phyloP scores from a whole-genome alignment of 2,329 filamentous ascomycete genomes.

The Colletotrichum lini region DNA sequence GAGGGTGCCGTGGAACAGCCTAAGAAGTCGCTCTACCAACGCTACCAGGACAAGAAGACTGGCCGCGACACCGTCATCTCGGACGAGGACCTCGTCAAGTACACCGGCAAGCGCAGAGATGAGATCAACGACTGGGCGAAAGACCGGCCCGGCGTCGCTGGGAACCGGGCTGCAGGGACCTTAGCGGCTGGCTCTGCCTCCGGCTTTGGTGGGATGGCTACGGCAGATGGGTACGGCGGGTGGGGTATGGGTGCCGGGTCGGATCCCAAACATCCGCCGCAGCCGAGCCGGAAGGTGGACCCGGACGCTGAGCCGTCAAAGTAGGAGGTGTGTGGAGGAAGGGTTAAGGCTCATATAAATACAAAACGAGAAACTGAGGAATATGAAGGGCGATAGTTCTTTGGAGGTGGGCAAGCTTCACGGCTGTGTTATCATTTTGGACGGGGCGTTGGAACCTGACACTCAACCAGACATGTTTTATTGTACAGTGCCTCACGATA shows the following conservation, averaged over 20 bases:
- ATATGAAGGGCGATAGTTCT: neutral
- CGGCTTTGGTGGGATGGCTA: constrained; percentile 50
- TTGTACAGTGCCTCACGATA: neutral
- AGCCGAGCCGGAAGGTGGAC: constrained; percentile 25
- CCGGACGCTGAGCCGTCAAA: constrained; percentile 12
- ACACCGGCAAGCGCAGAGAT: constrained; percentile 55
- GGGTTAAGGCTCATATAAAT: no score
- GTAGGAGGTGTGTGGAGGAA: constrained; percentile 6
- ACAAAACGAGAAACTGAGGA: neutral
- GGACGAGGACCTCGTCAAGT: constrained; percentile 58
- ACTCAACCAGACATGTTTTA: neutral
- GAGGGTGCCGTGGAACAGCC: constrained; percentile 4
- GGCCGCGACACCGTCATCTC: constrained; percentile 48
- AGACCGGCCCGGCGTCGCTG: constrained; percentile 55
- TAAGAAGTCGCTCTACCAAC: constrained; percentile 52
- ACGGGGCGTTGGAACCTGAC: neutral
- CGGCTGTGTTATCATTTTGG: neutral
- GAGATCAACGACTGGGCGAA: constrained; percentile 56
- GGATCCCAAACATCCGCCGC: constrained; percentile 55
- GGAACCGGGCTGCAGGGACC: constrained; percentile 56
- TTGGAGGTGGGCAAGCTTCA: neutral
- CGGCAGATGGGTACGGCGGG: constrained; percentile 51
- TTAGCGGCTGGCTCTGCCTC: constrained; percentile 49
- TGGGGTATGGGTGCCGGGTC: constrained; percentile 52
- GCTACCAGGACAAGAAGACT: constrained; percentile 51